Evolutionary conservation across 371 early-diverging fungal species (phyloP), one percentile per base, ranked within the genome.

Genomic region (Entomophthora muscae): DNA sequence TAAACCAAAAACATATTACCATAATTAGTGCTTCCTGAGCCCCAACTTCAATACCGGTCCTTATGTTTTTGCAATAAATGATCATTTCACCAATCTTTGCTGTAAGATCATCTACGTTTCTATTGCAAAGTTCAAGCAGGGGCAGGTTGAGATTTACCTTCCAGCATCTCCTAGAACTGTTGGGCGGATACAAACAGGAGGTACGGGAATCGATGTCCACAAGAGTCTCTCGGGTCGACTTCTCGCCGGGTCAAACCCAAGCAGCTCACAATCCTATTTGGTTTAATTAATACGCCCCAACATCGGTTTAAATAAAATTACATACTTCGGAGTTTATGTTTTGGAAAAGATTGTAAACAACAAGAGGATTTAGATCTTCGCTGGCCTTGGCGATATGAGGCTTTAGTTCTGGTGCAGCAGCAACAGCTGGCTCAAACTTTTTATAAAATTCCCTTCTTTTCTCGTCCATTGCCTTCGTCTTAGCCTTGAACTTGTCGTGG

Each of bases 61-160:
- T 78, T 61, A 99, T 88, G 56, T 90, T 78, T 7, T 90, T 80
- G 70, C 98, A 99, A 29, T 88, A 88, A 62, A 91, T 88, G 33
- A 98, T 83, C 57, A 99, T 98, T 72, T 99, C 99, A 0, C 93
- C 88, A 57, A 98, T 74, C 71, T 99, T 95, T 31, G 95, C 94
- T 0, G 99, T 99, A 69, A 99, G 73, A 75, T 99, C 99, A 70
- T 99, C 99, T 75, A 99, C 99, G 66, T 91, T 98, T 73, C 93
- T 95, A n/a, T n/a, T n/a, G n/a, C n/a, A n/a, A n/a, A n/a, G n/a
- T n/a, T n/a, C n/a, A n/a, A n/a, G n/a, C n/a, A n/a, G n/a, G n/a
- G n/a, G 42, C 23, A 67, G 52, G 31, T 12, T 33, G 67, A 63
- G 22, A 33, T 51, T 7, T 55, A 76, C 76, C 73, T 85, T 56